Evolutionary conservation across 805 yeast species (phyloP).

Genomic region (Maudiozyma bulderi): DNA sequence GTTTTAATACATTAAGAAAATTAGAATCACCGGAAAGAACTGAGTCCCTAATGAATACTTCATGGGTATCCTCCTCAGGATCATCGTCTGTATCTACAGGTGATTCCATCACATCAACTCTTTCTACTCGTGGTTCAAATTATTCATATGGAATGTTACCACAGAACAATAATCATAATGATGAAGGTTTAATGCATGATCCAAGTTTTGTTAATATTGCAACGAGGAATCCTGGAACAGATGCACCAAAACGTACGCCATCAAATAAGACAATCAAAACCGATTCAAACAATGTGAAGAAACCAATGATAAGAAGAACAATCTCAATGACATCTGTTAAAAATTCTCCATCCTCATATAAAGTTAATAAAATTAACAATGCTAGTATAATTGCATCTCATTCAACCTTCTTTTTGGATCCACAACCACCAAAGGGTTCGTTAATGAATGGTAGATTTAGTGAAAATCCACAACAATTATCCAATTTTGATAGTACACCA

Average conservation of each 20-base stretch:
- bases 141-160: neutral
- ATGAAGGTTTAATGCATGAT: neutral
- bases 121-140: neutral
- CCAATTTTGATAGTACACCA: conserved; percentile 24
- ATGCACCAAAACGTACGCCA: neutral
- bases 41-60: neutral
- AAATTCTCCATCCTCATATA: neutral
- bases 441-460: conserved; percentile 28
- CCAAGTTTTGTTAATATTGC: neutral
- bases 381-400: conserved; percentile 8
- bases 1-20: conserved; percentile 11
- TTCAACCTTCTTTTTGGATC: conserved; percentile 26
- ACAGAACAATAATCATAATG: neutral
- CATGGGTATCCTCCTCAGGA: neutral
- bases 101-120: neutral
- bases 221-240: neutral
- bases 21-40: neutral
- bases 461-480: conserved; percentile 24
- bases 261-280: neutral
- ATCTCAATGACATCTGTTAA: conserved; percentile 12
- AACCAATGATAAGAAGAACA: conserved; percentile 21
- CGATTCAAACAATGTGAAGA: neutral
- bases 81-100: neutral
- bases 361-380: conserved; percentile 3
- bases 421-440: conserved; percentile 22